Evolutionary conservation across 805 yeast species (phyloP).

Genomic region (Aciculoconidium aculeatum): DNA sequence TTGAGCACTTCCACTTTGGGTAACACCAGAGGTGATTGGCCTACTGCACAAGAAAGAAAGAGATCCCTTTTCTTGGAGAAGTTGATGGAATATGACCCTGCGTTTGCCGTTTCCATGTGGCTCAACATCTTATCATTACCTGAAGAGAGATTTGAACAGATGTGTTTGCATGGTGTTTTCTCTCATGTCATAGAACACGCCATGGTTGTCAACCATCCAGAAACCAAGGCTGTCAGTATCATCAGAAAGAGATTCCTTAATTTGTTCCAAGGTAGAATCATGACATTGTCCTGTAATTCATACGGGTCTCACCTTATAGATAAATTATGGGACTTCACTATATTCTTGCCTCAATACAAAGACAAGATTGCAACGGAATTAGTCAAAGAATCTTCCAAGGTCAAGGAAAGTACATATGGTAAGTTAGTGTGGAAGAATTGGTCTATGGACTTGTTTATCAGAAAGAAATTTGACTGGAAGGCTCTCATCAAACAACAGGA

Average conservation of each 20-base stretch:
- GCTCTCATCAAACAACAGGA: slow-evolving; percentile 44
- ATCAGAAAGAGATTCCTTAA: slow-evolving; percentile 67
- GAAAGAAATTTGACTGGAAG: slow-evolving; percentile 84
- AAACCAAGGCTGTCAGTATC: slow-evolving; percentile 41
- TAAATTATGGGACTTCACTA: slow-evolving; percentile 73
- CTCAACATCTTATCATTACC: slow-evolving; percentile 58
- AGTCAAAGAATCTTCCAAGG: slow-evolving; percentile 49
- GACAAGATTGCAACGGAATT: slow-evolving; percentile 78
- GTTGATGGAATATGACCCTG: slow-evolving; percentile 60
- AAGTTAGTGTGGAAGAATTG: slow-evolving; percentile 93
- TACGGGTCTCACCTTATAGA: slow-evolving; percentile 92
- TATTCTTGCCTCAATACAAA: slow-evolving; percentile 72
- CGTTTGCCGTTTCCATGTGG: slow-evolving; percentile 52
- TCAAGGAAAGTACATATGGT: slow-evolving; percentile 85
- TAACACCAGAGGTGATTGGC: slow-evolving; percentile 84
- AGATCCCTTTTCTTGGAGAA: slow-evolving; percentile 70
- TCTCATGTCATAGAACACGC: slow-evolving; percentile 78
- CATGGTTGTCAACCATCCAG: slow-evolving; percentile 41
- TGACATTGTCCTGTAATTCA: slow-evolving; percentile 70
- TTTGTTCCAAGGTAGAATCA: slow-evolving; percentile 46
- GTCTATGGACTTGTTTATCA: slow-evolving; percentile 72
- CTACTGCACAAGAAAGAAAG: slow-evolving; percentile 84
- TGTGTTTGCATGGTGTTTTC: slow-evolving; percentile 86
- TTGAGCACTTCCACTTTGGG: slow-evolving; percentile 70
- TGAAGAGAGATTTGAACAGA: slow-evolving; percentile 54